A percentile compares a stretch with the other conserved stretches of the same genome.
Evolutionary conservation across 768 basidiomycete species (phyloP).

Genomic region (Boletus bicolor): DNA sequence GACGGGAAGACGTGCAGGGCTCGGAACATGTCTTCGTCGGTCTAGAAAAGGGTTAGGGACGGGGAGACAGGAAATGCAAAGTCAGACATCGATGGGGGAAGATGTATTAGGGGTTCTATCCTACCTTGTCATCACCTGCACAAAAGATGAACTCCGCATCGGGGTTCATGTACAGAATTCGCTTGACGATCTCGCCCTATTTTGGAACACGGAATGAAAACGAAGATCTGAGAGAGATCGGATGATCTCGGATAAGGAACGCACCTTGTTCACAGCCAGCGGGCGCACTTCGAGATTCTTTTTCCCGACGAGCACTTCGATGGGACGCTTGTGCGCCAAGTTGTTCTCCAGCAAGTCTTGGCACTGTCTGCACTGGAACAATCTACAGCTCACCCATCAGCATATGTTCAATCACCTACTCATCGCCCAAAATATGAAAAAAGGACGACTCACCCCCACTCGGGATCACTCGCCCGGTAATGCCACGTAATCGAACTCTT

Average conservation of each 20-base stretch:
- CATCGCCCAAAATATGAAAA: neutral
- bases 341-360: slow-evolving; percentile 96
- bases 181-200: slow-evolving; percentile 93
- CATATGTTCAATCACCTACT: neutral
- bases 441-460: slow-evolving; percentile 77
- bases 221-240: neutral
- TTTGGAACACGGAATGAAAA: neutral
- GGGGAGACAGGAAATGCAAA: neutral
- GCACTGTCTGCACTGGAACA: slow-evolving; percentile 95
- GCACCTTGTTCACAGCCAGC: slow-evolving; percentile 87
- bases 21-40: slow-evolving; percentile 99
- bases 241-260: slow-evolving; percentile 1
- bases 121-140: slow-evolving; percentile 95
- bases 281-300: slow-evolving; percentile 98
- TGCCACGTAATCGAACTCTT: slow-evolving; percentile 99
- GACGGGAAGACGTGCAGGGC: slow-evolving; percentile 64
- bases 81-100: neutral
- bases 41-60: slow-evolving; percentile 32
- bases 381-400: slow-evolving; percentile 37
- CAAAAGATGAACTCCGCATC: slow-evolving; percentile 96
- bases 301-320: slow-evolving; percentile 96
- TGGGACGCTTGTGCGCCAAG: slow-evolving; percentile 86
- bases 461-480: slow-evolving; percentile 88
- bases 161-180: slow-evolving; percentile 88
- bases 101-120: neutral